Conservation (phyloP, 2,329 filamentous ascomycete species). For the Trichoderma afroharzianum region DNA sequence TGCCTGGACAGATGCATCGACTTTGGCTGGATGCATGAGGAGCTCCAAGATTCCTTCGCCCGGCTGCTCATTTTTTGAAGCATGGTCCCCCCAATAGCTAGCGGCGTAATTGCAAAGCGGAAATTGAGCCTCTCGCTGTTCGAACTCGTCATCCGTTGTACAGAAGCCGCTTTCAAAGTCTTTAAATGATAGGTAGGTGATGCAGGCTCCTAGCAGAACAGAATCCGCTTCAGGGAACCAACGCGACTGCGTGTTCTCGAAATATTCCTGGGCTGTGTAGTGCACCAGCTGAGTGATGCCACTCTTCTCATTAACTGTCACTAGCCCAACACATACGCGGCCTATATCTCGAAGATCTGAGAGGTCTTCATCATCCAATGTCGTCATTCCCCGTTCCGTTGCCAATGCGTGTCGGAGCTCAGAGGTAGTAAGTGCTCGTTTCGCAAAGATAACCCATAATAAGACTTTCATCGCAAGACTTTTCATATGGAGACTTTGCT, state of each 20-base stretch:
- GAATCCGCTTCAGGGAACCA: constrained; percentile 33
- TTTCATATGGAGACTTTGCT: constrained; percentile 30
- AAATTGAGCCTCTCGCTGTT: not conserved
- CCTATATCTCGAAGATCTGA: constrained; percentile 32
- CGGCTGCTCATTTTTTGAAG: not conserved
- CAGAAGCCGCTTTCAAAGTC: constrained; percentile 22
- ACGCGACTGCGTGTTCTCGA: constrained; percentile 27
- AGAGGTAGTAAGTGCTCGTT: constrained; percentile 28
- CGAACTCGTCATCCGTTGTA: not conserved
- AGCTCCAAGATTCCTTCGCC: not conserved
- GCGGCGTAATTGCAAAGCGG: not conserved
- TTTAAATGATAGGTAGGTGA: constrained; percentile 36
- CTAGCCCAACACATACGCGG: constrained; percentile 40
- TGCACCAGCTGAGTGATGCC: constrained; percentile 41
- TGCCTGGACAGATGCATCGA: not conserved
- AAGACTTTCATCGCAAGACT: constrained; percentile 38
- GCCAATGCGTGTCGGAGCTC: constrained; percentile 44
- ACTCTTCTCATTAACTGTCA: constrained; percentile 39
- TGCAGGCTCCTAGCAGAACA: constrained; percentile 30
- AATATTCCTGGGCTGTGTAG: constrained; percentile 44
- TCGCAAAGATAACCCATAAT: constrained; percentile 40
- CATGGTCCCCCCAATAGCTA: not conserved
- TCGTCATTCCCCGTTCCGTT: constrained; percentile 25
- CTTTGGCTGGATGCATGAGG: not conserved
- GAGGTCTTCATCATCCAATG: constrained; percentile 28